Evolutionary conservation across 2,329 filamentous ascomycete species (phyloP), one percentile per base, ranked within the genome.

Genomic region (Apiospora phragmitis): DNA sequence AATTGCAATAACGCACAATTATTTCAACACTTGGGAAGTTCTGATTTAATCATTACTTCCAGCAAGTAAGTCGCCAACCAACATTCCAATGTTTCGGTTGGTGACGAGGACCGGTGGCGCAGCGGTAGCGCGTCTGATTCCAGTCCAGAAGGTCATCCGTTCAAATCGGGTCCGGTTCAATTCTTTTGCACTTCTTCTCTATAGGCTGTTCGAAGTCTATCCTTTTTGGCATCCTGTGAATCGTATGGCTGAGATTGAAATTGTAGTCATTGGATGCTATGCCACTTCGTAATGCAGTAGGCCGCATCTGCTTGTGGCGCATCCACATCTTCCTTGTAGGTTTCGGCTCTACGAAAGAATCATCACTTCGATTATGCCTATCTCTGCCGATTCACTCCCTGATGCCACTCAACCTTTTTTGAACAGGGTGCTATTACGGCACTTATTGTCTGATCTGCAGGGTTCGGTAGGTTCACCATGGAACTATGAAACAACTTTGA

Each of bases 101-200:
- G 55, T 38, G 55, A 62, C 55, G 55, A 62, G 55, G 55, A 62
- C 55, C 55, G 55, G 65, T 67, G 65, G 65, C 65, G 65, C 65
- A 67, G 45, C 65, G 65, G 65, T 67, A 67, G 65, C 65, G 65
- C 65, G 65, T 67, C 65, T 45, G 65, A 67, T 67, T 67, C 65
- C 65, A 67, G 65, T 67, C 65, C 65, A 45, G 65, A 67, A 67
- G 65, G 65, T 67, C 45, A 67, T 67, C 65, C 65, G 65, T 67
- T 67, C 65, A 67, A 67, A 67, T 67, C 65, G 65, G 65, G 65
- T 67, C 65, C 42, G 65, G 65, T 43, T 67, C 65, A 67, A n/a
- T n/a, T 14, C 26, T 67, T 67, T 32, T 47, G 55, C 55, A 11
- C 8, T 14, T 62, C 38, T 62, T n/a, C 8, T 1, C 18, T 1